These are phyloP conservation scores for Akebia trifoliata DNA, from an alignment of 164 flowering plant genomes.

Conservation along the genomic window DNA sequence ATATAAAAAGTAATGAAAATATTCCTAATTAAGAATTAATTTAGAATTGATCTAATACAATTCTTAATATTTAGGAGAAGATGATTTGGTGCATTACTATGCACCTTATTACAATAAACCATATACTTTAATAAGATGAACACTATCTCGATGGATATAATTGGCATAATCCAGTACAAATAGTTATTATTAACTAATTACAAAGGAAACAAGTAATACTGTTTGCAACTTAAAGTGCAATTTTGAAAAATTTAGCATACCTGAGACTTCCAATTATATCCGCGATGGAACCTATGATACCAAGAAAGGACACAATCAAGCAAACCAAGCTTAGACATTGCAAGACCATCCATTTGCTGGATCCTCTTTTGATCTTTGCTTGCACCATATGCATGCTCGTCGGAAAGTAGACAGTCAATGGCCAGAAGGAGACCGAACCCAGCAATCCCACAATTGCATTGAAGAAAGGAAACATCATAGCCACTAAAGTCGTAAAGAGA, in stretches of 20 bases:
- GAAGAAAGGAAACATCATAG: slow-evolving; percentile 47
- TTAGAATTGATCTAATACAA: too few relatives aligned
- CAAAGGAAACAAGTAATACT: too few relatives aligned
- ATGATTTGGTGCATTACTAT: too few relatives aligned
- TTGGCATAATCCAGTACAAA: too few relatives aligned
- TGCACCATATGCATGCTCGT: slow-evolving; percentile 32
- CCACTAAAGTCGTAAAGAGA: slow-evolving; percentile 24
- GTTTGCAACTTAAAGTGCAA: too few relatives aligned
- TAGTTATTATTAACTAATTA: too few relatives aligned
- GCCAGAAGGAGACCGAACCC: slow-evolving; percentile 36
- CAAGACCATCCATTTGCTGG: slow-evolving; percentile 25
- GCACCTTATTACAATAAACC: too few relatives aligned
- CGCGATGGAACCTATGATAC: slow-evolving; percentile 19
- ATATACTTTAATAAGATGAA: too few relatives aligned
- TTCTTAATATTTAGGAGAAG: too few relatives aligned
- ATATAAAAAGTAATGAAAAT: too few relatives aligned
- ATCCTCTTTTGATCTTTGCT: slow-evolving; percentile 27
- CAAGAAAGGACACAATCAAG: slow-evolving; percentile 9
- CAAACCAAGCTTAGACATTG: slow-evolving; percentile 17
- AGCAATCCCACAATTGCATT: slow-evolving; percentile 35
- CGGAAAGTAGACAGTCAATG: slow-evolving; percentile 36
- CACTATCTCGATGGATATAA: too few relatives aligned
- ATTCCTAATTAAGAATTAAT: too few relatives aligned
- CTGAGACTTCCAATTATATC: slow-evolving; percentile 14
- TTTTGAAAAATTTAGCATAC: slow-evolving; percentile 6